Conservation (phyloP, 148 eudicot species). For the Persicaria maculosa region DNA sequence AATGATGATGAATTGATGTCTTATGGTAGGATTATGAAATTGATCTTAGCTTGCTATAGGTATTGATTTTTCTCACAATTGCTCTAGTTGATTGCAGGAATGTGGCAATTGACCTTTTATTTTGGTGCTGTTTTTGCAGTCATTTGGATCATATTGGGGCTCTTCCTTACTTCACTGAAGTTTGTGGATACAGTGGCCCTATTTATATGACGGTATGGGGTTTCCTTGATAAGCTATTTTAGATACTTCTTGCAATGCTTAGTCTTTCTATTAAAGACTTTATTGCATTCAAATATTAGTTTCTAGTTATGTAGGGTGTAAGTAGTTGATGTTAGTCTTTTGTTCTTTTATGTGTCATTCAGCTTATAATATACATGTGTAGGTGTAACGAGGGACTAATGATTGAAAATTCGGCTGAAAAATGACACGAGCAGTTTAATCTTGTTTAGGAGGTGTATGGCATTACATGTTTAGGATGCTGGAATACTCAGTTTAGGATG, state of each 20-base stretch:
- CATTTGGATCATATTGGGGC: conserved; percentile 95
- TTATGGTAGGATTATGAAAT: background rate
- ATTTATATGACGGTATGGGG: conserved; percentile 82
- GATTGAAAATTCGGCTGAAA: background rate
- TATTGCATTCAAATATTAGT: background rate
- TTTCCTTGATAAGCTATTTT: background rate
- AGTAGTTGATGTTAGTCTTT: background rate
- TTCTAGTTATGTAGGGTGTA: background rate
- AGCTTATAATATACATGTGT: background rate
- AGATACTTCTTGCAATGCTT: background rate
- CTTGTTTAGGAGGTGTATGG: too few species aligned
- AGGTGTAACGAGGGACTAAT: background rate
- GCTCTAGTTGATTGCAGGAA: background rate
- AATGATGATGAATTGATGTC: conserved; percentile 4
- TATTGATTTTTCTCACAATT: conserved; percentile 1
- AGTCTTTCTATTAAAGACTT: background rate
- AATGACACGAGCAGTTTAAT: background rate
- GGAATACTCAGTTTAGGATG: background rate
- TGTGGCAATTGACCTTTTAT: background rate
- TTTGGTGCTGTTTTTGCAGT: conserved; percentile 27
- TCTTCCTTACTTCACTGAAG: conserved; percentile 91
- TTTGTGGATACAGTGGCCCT: conserved; percentile 88
- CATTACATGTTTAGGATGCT: background rate
- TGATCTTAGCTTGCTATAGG: conserved; percentile 11
- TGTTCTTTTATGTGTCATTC: background rate